Evolutionary conservation across 306 rosid species (phyloP), one percentile per base, ranked within the genome.

Genomic region (Prunus davidiana): DNA sequence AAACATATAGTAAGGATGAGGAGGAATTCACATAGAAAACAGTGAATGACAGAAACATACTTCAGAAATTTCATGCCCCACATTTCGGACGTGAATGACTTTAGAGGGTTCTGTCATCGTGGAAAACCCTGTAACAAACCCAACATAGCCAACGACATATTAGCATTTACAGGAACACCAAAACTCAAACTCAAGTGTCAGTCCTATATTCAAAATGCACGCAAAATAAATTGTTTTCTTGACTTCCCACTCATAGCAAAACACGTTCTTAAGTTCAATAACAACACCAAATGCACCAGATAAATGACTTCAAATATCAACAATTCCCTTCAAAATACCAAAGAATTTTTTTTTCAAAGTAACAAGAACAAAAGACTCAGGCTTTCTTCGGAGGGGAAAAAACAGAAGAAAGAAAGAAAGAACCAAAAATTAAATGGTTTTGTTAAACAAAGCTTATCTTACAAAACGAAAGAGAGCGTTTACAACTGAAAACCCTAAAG

Each of bases 71-170:
- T 95, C 98, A 75, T 89, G 98, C 15, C 97, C 98, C 69, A 92
- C 98, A 76, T 95, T 95, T 66, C 98, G 93, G 82, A 95, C 96
- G 72, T 95, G 98, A 77, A 95, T 89, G 80, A 95, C 98, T 84
- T 95, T 95, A 14, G 98, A 95, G 78, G 97, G 92, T 75, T 95
- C 98, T 63, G 97, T 77, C 98, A 95, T 95, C 71, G 82, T 79
- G 64, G 78, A 79, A 61, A 49, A 75, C 71, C 86, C 97, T 88
- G 82, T 8, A 80, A 81, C 82, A 65, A 60, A 73, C 58, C 67
- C 72, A 81, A 76, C 54, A 9, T 10, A 67, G 16, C 10, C 12
- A 41, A 6, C 10, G 25, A 43, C 69, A 76, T 9, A 20, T 81
- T 8, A 81, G 54, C 65, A 45, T 27, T 46, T 61, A 27, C n/a